A percentile compares a stretch with the other conserved stretches of the same genome.
Conservation (phyloP, 208 protist genomes). For the Crithidia acanthocephali region DNA sequence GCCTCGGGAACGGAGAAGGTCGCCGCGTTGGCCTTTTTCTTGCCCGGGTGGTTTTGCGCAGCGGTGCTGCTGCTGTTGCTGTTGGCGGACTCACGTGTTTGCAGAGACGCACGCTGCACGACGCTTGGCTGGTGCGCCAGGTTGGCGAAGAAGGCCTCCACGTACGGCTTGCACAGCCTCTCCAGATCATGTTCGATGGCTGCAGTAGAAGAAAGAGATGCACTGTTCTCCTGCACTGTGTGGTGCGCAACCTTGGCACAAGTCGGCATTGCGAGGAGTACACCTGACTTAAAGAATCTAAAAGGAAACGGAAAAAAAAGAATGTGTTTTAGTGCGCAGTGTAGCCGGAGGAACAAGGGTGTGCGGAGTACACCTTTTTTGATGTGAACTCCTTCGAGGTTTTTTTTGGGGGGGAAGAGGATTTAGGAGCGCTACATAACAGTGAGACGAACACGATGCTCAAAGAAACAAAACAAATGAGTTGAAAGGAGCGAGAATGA, state of each 20-base stretch:
- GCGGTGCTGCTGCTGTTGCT: background rate
- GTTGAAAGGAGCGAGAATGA: too few species aligned
- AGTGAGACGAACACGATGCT: too few species aligned
- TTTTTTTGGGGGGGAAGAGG: too few species aligned
- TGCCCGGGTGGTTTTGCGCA: background rate
- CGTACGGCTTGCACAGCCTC: slow-evolving; percentile 29
- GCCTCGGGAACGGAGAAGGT: slow-evolving; percentile 8
- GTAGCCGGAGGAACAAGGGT: too few species aligned
- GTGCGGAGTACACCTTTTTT: too few species aligned
- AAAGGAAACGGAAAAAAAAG: background rate
- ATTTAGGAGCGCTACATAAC: too few species aligned
- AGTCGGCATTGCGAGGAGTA: background rate
- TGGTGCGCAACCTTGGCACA: background rate
- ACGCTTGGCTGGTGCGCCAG: background rate
- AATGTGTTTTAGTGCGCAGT: background rate
- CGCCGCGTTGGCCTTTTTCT: background rate
- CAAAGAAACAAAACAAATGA: too few species aligned
- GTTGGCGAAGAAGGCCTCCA: slow-evolving; percentile 14
- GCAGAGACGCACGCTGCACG: slow-evolving; percentile 11
- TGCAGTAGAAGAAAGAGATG: background rate
- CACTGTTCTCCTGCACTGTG: background rate
- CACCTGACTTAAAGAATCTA: background rate
- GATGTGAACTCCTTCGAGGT: too few species aligned
- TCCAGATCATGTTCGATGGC: slow-evolving; percentile 3
- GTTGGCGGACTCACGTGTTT: slow-evolving; percentile 18